A percentile compares a stretch with the other conserved stretches of the same genome.
These are phyloP conservation scores for Aspergillus panamensis DNA, from an alignment of 495 filamentous ascomycete species.

Conservation along the genomic window DNA sequence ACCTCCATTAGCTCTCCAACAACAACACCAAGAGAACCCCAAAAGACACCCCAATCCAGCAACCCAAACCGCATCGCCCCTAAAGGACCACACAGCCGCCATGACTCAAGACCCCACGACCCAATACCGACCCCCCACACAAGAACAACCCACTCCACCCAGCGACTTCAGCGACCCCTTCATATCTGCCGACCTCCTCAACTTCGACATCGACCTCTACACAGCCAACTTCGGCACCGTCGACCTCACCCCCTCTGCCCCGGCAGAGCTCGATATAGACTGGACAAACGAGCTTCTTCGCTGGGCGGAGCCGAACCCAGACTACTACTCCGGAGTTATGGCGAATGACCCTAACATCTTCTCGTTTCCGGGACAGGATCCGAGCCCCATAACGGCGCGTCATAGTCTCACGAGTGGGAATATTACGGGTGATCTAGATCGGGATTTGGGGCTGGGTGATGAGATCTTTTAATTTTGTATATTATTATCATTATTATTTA, in stretches of 20 bases:
- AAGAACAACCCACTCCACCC: slow-evolving; percentile 20
- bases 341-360: slow-evolving; percentile 26
- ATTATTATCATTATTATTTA: background rate
- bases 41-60: background rate
- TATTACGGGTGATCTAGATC: slow-evolving; percentile 45
- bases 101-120: background rate
- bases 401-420: slow-evolving; percentile 16
- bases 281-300: slow-evolving; percentile 38
- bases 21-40: slow-evolving; percentile 1
- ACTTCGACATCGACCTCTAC: slow-evolving; percentile 30
- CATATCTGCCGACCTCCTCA: slow-evolving; percentile 12
- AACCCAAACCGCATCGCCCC: slow-evolving; percentile 3
- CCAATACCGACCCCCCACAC: background rate
- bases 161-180: slow-evolving; percentile 31
- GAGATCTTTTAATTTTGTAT: slow-evolving; percentile 32
- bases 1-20: background rate
- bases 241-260: slow-evolving; percentile 8
- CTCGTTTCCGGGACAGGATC: slow-evolving; percentile 16
- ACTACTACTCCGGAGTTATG: slow-evolving; percentile 1
- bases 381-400: background rate
- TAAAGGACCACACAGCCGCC: slow-evolving; percentile 5
- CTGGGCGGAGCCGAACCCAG: slow-evolving; percentile 20
- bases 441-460: slow-evolving; percentile 39
- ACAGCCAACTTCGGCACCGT: slow-evolving; percentile 20
- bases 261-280: slow-evolving; percentile 29